These are phyloP conservation scores for Aspergillus thermomutatus DNA, from an alignment of 2,329 filamentous ascomycete species.

Conservation along the genomic window DNA sequence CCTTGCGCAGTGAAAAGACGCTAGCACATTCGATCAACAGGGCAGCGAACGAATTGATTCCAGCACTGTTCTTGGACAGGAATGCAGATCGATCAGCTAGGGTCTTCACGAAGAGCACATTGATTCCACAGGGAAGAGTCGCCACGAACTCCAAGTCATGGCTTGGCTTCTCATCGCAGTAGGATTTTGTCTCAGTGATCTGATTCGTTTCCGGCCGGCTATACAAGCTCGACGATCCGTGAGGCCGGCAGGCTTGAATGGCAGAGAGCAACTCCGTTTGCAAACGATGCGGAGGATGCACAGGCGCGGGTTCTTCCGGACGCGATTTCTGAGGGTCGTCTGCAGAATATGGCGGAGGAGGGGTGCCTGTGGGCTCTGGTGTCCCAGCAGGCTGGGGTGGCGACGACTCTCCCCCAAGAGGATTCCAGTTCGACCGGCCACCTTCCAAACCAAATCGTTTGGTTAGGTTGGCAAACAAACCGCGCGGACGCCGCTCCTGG, in stretches of 20 bases:
- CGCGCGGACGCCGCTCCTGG: conserved; percentile 47
- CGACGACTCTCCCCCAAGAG: conserved; percentile 20
- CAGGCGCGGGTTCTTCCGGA: conserved; percentile 29
- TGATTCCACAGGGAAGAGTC: conserved; percentile 67
- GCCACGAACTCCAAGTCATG: conserved; percentile 71
- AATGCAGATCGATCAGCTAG: conserved; percentile 55
- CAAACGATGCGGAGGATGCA: conserved; percentile 40
- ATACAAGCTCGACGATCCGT: conserved; percentile 72
- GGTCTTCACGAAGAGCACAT: conserved; percentile 65
- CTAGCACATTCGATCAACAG: conserved; percentile 66
- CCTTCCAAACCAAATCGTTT: conserved; percentile 66
- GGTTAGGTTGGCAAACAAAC: conserved; percentile 66
- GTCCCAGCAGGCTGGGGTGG: conserved; percentile 19
- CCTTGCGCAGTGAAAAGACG: conserved; percentile 68
- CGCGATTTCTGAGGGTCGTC: conserved; percentile 31
- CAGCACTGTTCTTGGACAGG: conserved; percentile 56
- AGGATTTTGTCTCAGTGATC: conserved; percentile 78
- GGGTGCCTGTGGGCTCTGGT: conserved; percentile 16
- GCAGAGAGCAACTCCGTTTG: conserved; percentile 64
- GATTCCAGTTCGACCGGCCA: conserved; percentile 26
- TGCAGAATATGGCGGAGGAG: conserved; percentile 41
- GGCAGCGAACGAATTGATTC: conserved; percentile 66
- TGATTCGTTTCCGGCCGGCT: conserved; percentile 66
- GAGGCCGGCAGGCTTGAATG: conserved; percentile 71
- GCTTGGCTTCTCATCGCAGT: conserved; percentile 75